phyloP scores from a whole-genome alignment of 2,329 filamentous ascomycete species.

The Exophiala alcalophila region DNA sequence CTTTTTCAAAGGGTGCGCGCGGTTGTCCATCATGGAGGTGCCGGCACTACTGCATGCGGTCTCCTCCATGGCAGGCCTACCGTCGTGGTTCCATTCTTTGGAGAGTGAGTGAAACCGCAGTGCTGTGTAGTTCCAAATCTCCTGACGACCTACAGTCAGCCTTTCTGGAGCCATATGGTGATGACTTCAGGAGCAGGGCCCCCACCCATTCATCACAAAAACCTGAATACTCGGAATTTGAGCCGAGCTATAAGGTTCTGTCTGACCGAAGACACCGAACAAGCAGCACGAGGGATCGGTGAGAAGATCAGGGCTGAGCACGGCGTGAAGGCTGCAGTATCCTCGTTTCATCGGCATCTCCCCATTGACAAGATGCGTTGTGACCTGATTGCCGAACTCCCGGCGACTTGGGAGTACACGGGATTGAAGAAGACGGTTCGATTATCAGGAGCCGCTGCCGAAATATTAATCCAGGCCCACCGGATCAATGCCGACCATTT shows the following conservation, averaged over 20 bases:
- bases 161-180: conserved; percentile 56
- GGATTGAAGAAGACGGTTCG: conserved; percentile 42
- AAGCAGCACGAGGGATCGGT: conserved; percentile 34
- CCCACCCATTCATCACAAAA: conserved; percentile 46
- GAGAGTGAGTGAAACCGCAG: conserved; percentile 40
- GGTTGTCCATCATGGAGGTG: conserved; percentile 60
- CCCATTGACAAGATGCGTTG: conserved; percentile 65
- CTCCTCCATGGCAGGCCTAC: conserved; percentile 53
- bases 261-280: conserved; percentile 35
- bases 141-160: conserved; percentile 36
- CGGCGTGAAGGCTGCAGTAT: conserved; percentile 60
- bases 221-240: conserved; percentile 45
- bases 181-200: conserved; percentile 50
- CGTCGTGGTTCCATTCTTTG: conserved; percentile 56
- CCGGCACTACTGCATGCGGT: conserved; percentile 52
- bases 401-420: conserved; percentile 48
- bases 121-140: not conserved
- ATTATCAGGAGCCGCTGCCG: conserved; percentile 48
- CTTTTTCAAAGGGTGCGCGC: conserved; percentile 55
- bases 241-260: conserved; percentile 47
- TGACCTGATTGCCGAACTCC: conserved; percentile 61
- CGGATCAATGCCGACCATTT: conserved; percentile 13
- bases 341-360: conserved; percentile 67
- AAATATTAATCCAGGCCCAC: conserved; percentile 34
- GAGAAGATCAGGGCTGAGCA: conserved; percentile 58